phyloP scores from a whole-genome alignment of 306 rosid genomes.

The Cucumis cinereus region DNA sequence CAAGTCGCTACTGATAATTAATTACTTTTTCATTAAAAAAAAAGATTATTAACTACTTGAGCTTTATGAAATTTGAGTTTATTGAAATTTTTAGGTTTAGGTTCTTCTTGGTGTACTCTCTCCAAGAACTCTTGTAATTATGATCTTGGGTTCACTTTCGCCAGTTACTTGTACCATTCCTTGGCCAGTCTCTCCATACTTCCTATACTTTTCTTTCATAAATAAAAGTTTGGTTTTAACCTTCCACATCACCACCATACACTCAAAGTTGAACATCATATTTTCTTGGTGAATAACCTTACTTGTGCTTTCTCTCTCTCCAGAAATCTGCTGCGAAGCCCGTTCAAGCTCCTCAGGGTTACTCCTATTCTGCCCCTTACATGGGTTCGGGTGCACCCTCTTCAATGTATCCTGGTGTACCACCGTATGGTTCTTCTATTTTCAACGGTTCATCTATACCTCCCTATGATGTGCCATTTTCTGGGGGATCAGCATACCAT shows the following conservation, averaged over 20 bases:
- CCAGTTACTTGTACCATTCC: neutral
- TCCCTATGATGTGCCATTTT: slow-evolving; percentile 82
- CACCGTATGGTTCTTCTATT: slow-evolving; percentile 87
- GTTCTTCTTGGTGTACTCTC: neutral
- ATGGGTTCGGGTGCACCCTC: slow-evolving; percentile 75
- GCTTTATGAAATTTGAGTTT: neutral
- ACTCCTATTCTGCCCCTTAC: slow-evolving; percentile 63
- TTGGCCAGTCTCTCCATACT: neutral
- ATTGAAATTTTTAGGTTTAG: neutral
- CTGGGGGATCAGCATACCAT: slow-evolving; percentile 91
- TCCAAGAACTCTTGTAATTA: neutral
- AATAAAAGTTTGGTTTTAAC: neutral
- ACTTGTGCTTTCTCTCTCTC: neutral
- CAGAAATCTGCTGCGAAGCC: slow-evolving; percentile 90
- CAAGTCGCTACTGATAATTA: neutral
- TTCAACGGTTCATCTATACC: slow-evolving; percentile 84
- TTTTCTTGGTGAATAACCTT: neutral
- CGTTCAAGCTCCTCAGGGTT: slow-evolving; percentile 63
- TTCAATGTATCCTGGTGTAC: slow-evolving; percentile 82
- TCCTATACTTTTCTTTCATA: neutral
- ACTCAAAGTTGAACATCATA: neutral
- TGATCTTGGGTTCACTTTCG: neutral
- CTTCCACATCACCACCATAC: neutral
- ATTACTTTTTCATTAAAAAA: no score
- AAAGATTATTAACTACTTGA: neutral